Evolutionary conservation across 176 grass and related monocot species (phyloP).

Genomic region (Pontederia crassipes): DNA sequence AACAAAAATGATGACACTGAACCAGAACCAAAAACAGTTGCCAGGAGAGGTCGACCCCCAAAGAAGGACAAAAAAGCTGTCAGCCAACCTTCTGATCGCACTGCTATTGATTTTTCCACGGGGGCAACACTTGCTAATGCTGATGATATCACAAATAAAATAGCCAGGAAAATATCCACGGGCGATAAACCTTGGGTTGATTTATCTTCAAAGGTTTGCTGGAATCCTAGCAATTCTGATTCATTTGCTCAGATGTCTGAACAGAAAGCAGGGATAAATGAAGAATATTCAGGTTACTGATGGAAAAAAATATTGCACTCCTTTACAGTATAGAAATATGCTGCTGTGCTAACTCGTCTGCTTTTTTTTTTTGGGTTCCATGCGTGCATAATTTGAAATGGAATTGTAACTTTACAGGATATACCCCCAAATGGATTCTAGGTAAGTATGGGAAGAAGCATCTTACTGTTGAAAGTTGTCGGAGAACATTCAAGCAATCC

Average conservation of each 20-base stretch:
- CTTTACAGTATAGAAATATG: too few relatives aligned
- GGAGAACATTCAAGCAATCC: constrained; percentile 42
- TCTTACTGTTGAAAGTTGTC: constrained; percentile 27
- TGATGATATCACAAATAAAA: constrained; percentile 13
- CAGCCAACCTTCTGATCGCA: constrained; percentile 8
- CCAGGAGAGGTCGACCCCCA: constrained; percentile 57
- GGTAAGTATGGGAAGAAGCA: constrained; percentile 40
- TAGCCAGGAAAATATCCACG: constrained; percentile 28
- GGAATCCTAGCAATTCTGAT: constrained; percentile 17
- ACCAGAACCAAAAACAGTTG: constrained; percentile 31
- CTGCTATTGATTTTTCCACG: constrained; percentile 39
- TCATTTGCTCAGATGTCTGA: constrained; percentile 24
- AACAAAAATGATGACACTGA: constrained; percentile 45
- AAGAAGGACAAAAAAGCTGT: constrained; percentile 32
- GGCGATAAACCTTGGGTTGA: constrained; percentile 28
- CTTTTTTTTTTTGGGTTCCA: background rate
- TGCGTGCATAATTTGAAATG: background rate
- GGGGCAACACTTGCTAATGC: constrained; percentile 22
- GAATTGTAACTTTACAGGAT: constrained; percentile 23
- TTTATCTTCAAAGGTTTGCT: constrained; percentile 22
- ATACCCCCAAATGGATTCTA: constrained; percentile 25
- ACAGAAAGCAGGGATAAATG: constrained; percentile 41
- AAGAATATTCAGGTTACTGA: constrained; percentile 46
- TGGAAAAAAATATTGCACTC: too few relatives aligned
- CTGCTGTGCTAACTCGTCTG: background rate